Conservation (phyloP, 768 basidiomycete species). For the Phylloporus rhodoxanthus region DNA sequence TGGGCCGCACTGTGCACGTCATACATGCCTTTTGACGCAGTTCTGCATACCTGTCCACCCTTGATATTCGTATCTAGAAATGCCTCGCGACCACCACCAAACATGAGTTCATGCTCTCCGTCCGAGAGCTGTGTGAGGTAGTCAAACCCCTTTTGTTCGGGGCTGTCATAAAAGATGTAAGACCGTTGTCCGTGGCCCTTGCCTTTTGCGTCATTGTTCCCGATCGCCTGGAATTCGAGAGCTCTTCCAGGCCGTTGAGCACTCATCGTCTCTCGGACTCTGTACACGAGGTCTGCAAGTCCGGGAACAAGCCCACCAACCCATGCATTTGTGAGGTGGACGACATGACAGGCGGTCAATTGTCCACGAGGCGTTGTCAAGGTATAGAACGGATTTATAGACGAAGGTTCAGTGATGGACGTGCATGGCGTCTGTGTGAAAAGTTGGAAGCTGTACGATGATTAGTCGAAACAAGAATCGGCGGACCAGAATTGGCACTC, state of each 20-base stretch:
- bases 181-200: constrained; percentile 42
- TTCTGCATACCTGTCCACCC: constrained; percentile 13
- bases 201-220: neutral
- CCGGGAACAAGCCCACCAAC: constrained; percentile 41
- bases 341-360: constrained; percentile 37
- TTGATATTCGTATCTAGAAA: constrained; percentile 4
- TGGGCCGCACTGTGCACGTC: constrained; percentile 36
- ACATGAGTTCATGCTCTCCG: constrained; percentile 50
- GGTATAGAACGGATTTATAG: constrained; percentile 28
- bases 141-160: constrained; percentile 42
- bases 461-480: neutral
- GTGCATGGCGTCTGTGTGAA: constrained; percentile 42
- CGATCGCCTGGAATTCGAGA: constrained; percentile 17
- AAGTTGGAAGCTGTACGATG: constrained; percentile 31
- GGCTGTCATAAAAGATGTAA: constrained; percentile 52
- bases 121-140: constrained; percentile 61
- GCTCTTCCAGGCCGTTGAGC: constrained; percentile 52
- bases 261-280: constrained; percentile 51
- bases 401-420: constrained; percentile 28
- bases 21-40: constrained; percentile 28
- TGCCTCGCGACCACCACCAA: constrained; percentile 53
- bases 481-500: constrained; percentile 13
- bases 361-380: constrained; percentile 40
- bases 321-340: constrained; percentile 55
- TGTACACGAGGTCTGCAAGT: constrained; percentile 28